Conservation (phyloP, 2,329 filamentous ascomycete species). For the Grosmannia clavigera region DNA sequence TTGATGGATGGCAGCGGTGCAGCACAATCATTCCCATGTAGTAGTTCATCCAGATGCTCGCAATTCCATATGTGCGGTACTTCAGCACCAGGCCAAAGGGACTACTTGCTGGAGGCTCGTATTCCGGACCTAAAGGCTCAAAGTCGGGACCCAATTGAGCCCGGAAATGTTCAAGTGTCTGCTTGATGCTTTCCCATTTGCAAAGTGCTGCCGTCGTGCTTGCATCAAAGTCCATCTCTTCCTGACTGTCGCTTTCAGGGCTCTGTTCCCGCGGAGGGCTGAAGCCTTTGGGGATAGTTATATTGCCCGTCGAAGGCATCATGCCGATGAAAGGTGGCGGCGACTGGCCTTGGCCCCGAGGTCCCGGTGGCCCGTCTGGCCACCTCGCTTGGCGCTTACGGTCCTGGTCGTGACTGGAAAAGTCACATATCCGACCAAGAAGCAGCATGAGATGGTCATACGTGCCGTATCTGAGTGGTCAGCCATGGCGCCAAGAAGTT, state of each 20-base stretch:
- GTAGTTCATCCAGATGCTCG: constrained; percentile 76
- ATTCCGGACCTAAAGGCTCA: constrained; percentile 59
- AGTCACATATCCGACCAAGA: constrained; percentile 67
- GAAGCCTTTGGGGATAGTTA: constrained; percentile 42
- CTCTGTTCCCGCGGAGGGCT: constrained; percentile 32
- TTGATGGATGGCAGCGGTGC: constrained; percentile 71
- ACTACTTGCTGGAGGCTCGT: constrained; percentile 46
- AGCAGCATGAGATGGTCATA: constrained; percentile 80
- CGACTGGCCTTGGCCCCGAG: constrained; percentile 18
- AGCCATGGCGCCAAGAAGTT: neutral
- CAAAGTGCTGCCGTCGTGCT: constrained; percentile 56
- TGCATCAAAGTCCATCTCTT: constrained; percentile 47
- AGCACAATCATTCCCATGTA: constrained; percentile 76
- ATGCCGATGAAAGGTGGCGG: constrained; percentile 42
- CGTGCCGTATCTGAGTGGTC: constrained; percentile 54
- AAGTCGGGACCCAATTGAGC: constrained; percentile 61
- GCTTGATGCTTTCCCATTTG: constrained; percentile 68
- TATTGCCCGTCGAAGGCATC: constrained; percentile 37
- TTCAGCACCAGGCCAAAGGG: constrained; percentile 75
- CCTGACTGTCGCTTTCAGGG: constrained; percentile 28
- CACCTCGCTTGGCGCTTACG: constrained; percentile 63
- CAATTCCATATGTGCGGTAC: constrained; percentile 79
- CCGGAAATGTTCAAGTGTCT: constrained; percentile 57
- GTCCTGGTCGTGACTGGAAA: constrained; percentile 61
- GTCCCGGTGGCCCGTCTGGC: constrained; percentile 6